These are phyloP conservation scores for Leccinum disarticulatum DNA, from an alignment of 768 basidiomycete genomes.

Conservation along the genomic window DNA sequence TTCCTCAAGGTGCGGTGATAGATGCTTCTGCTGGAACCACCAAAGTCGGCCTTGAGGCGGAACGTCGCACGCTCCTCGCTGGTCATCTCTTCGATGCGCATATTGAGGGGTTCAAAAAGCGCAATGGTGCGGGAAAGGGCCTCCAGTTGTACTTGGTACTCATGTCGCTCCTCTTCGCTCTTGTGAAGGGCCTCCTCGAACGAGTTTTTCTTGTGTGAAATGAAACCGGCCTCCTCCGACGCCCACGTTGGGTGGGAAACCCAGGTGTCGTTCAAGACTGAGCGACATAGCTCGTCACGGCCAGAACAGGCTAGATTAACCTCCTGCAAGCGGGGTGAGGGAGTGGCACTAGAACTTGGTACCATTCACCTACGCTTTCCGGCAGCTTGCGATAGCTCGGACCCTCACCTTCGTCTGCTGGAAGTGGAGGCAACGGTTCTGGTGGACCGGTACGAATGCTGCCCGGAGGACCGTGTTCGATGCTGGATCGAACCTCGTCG, in stretches of 20 bases:
- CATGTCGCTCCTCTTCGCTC: conserved; percentile 97
- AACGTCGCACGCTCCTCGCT: conserved; percentile 81
- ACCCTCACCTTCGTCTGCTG: conserved; percentile 82
- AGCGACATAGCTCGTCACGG: conserved; percentile 90
- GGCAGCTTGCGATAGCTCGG: conserved; percentile 93
- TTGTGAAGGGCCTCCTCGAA: conserved; percentile 96
- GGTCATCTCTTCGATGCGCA: conserved; percentile 85
- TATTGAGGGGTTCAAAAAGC: conserved; percentile 82
- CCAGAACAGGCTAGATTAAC: conserved; percentile 88
- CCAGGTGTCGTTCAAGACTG: conserved; percentile 97
- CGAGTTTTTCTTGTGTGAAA: conserved; percentile 93
- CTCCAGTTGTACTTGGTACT: conserved; percentile 95
- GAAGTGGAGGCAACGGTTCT: conserved; percentile 74
- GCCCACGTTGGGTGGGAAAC: conserved; percentile 99
- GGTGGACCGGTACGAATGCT: conserved; percentile 75
- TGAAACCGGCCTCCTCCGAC: conserved; percentile 92
- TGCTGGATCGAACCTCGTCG: conserved; percentile 61
- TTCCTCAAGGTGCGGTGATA: conserved; percentile 94
- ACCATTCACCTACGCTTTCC: conserved; percentile 64
- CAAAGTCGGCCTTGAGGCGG: conserved; percentile 83
- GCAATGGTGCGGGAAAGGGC: conserved; percentile 88
- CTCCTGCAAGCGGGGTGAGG: conserved; percentile 54
- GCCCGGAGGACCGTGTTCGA: conserved; percentile 73
- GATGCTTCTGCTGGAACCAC: conserved; percentile 82
- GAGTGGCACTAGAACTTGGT: neutral